These are phyloP conservation scores for Arachnopeziza araneosa DNA, from an alignment of 2,329 filamentous ascomycete genomes.

Conservation along the genomic window DNA sequence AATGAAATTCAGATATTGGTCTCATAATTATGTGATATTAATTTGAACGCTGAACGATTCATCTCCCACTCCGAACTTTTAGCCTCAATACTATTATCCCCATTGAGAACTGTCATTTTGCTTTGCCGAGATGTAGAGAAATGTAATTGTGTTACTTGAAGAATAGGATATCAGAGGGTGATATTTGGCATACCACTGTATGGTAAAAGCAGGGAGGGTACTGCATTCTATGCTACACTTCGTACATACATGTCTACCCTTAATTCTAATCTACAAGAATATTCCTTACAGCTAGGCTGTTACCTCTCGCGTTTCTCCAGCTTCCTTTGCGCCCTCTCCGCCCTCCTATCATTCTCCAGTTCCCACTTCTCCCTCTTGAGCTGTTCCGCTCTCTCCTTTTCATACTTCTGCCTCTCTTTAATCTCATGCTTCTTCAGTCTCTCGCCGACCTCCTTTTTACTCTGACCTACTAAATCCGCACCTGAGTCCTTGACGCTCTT, in stretches of 20 bases:
- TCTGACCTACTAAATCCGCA: conserved; percentile 19
- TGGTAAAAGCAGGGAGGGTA: background rate
- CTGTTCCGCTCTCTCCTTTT: conserved; percentile 18
- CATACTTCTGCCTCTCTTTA: conserved; percentile 16
- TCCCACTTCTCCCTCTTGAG: conserved; percentile 6
- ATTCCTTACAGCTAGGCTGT: background rate
- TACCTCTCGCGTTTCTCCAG: background rate
- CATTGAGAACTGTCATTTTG: too few species aligned
- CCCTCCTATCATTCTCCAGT: conserved; percentile 1
- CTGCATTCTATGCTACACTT: background rate
- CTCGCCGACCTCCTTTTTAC: conserved; percentile 29
- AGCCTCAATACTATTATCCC: too few species aligned
- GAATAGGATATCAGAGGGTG: too few species aligned
- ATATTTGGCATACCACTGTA: too few species aligned
- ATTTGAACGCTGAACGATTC: too few species aligned
- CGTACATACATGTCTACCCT: background rate
- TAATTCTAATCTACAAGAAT: conserved; percentile 3
- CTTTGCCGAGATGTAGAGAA: too few species aligned
- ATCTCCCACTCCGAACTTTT: too few species aligned
- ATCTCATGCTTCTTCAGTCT: conserved; percentile 12
- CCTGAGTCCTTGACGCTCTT: conserved; percentile 30
- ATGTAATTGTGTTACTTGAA: too few species aligned
- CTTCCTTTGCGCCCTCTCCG: conserved; percentile 2
- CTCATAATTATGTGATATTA: too few species aligned
- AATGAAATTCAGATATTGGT: too few species aligned